Evolutionary conservation across 176 grass and related monocot genomes (phyloP), one percentile per base, ranked within the genome.

Genomic region (Ensete ventricosum): DNA sequence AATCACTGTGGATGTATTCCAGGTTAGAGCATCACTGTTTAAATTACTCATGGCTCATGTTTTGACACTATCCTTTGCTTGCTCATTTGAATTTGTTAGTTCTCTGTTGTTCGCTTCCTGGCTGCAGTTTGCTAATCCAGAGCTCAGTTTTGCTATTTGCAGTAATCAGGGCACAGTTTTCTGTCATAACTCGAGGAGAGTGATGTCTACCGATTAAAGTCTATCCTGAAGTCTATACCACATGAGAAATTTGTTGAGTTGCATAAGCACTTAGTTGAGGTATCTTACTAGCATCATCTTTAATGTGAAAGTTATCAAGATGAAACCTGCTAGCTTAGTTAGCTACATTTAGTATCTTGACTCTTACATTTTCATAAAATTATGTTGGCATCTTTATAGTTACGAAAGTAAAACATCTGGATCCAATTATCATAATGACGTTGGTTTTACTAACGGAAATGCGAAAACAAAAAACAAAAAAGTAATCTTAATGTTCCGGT

Each of bases 1-100:
- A 99, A 94, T 82, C 90, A 99, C 76, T 94, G 94, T 74, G 90
- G 90, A 49, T 99, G 90, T 79, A 84, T 99, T 50, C 95, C 95
- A 82, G 95, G 95, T 99, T 68, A 89, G 89, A 73, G 21, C 66
- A 11, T 21, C 14, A 25, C 7, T n/a, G 25, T 54, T 54, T 53
- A 73, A 24, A 24, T 73, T 43, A 16, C 20, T 54, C 50, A 10
- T 67, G 25, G 19, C 48, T 52, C 13, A 17, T 29, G 17, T 5
- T 54, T 7, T 9, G 70, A 49, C 20, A 70, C 26, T 49, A 10
- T 17, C 12, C 1, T 16, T 51, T 7, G 3, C 27, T 6, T 71
- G 9, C 17, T 34, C 22, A 5, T 67, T 5, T 16, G 29, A 14
- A 0, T 73, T 27, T 73, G 4, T 9, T 12, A 29, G 5, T 72